These are phyloP conservation scores for Fagopyrum homotropicum DNA, from an alignment of 148 eudicot species.

Conservation along the genomic window DNA sequence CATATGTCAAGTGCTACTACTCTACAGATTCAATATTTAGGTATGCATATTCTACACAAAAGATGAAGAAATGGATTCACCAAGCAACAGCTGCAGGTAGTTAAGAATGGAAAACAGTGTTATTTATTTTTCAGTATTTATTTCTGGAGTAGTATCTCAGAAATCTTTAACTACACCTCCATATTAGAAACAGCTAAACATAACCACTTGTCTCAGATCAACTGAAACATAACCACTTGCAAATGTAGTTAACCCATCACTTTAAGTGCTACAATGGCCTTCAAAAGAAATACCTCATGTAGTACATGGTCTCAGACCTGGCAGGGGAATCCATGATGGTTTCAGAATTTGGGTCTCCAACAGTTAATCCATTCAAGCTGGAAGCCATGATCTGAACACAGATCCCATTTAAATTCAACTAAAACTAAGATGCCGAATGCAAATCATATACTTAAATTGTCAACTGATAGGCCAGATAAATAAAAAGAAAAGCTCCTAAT, in stretches of 20 bases:
- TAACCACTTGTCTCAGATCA: neutral
- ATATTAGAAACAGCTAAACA: neutral
- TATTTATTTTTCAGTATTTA: neutral
- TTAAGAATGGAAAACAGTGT: neutral
- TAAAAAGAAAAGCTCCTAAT: neutral
- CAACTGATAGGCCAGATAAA: neutral
- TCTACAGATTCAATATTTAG: neutral
- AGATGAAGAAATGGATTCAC: neutral
- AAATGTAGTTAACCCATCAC: neutral
- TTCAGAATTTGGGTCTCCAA: constrained; percentile 72
- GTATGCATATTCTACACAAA: neutral
- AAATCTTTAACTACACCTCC: neutral
- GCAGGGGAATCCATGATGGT: constrained; percentile 77
- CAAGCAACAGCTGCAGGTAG: neutral
- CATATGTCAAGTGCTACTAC: neutral
- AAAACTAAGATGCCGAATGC: neutral
- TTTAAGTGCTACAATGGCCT: neutral
- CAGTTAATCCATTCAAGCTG: constrained; percentile 87
- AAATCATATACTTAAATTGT: neutral
- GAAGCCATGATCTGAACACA: constrained; percentile 87
- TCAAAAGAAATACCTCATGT: constrained; percentile 35
- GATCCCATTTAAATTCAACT: neutral
- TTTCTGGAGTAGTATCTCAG: neutral
- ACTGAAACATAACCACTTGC: neutral
- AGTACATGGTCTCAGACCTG: constrained; percentile 63